A percentile compares a stretch with the other conserved stretches of the same genome.
Evolutionary conservation across 2,329 filamentous ascomycete species (phyloP).

Genomic region (Sphaerulina populicola): DNA sequence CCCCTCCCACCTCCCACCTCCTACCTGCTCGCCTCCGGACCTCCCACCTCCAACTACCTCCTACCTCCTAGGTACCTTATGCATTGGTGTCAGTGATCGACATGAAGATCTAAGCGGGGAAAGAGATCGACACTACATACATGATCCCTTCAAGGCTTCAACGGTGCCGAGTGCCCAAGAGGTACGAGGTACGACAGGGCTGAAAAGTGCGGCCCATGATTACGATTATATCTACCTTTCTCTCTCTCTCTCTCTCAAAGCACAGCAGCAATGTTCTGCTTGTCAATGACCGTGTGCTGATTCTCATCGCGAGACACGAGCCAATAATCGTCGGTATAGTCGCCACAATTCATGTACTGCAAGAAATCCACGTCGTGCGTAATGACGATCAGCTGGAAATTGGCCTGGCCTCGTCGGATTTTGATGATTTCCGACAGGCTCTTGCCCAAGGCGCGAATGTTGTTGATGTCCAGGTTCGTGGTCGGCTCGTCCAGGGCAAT

Average conservation of each 20-base stretch:
- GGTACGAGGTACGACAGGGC: too few species aligned
- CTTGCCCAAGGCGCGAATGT: conserved; percentile 80
- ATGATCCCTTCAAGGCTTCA: too few species aligned
- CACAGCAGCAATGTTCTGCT: conserved; percentile 39
- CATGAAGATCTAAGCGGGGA: too few species aligned
- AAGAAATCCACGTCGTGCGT: conserved; percentile 98
- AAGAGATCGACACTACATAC: too few species aligned
- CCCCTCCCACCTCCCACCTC: too few species aligned
- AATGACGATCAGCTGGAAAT: conserved; percentile 97
- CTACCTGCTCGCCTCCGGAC: too few species aligned
- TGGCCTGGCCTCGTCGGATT: conserved; percentile 71
- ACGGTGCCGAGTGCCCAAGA: too few species aligned
- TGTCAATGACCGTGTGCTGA: conserved; percentile 81
- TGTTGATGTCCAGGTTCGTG: conserved; percentile 90
- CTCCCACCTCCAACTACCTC: too few species aligned
- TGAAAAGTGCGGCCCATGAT: too few species aligned
- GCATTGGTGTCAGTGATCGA: too few species aligned
- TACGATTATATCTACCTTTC: too few species aligned
- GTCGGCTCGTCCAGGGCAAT: conserved; percentile 97
- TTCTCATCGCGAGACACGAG: conserved; percentile 71
- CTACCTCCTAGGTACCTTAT: too few species aligned
- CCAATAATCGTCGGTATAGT: conserved; percentile 90
- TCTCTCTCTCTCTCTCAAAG: background rate
- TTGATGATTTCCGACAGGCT: conserved; percentile 83
- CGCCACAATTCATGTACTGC: conserved; percentile 82